These are phyloP conservation scores for Erigeron canadensis DNA, from an alignment of 129 eudicot genomes.

Conservation along the genomic window DNA sequence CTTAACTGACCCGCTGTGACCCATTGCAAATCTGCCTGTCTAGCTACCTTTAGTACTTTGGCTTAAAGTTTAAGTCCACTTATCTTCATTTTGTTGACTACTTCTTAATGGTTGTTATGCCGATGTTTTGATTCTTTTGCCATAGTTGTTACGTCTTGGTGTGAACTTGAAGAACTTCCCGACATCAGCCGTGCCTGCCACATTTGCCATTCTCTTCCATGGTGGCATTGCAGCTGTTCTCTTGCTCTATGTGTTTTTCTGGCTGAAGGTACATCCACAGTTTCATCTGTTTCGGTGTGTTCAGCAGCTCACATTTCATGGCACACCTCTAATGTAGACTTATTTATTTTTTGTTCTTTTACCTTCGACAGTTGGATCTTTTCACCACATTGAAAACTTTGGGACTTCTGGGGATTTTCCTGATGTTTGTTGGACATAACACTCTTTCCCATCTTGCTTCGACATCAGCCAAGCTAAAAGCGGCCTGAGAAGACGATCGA, in stretches of 20 bases:
- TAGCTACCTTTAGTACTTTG: too few relatives aligned
- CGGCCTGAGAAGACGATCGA: conserved; percentile 45
- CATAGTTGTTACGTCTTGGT: conserved; percentile 68
- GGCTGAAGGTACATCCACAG: conserved; percentile 72
- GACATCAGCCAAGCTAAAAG: conserved; percentile 77
- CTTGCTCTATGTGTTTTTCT: conserved; percentile 62
- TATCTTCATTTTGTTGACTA: not conserved
- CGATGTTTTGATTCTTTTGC: not conserved
- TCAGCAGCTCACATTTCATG: conserved; percentile 1
- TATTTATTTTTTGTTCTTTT: not conserved
- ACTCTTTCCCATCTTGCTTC: conserved; percentile 86
- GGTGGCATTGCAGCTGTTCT: conserved; percentile 89
- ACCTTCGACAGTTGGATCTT: conserved; percentile 68
- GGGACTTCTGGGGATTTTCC: conserved; percentile 71
- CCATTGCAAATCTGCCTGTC: too few relatives aligned
- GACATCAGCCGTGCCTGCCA: conserved; percentile 54
- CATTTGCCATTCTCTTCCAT: conserved; percentile 74
- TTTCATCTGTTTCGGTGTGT: conserved; percentile 1
- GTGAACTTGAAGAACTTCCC: conserved; percentile 86
- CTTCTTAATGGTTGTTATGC: not conserved
- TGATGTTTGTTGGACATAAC: conserved; percentile 87
- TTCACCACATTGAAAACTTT: conserved; percentile 85
- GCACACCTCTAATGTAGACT: not conserved
- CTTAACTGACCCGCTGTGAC: too few relatives aligned
- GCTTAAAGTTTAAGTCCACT: not conserved